phyloP scores from a whole-genome alignment of 1,284 basidiomycete species.

The Veloporphyrellus conicus region DNA sequence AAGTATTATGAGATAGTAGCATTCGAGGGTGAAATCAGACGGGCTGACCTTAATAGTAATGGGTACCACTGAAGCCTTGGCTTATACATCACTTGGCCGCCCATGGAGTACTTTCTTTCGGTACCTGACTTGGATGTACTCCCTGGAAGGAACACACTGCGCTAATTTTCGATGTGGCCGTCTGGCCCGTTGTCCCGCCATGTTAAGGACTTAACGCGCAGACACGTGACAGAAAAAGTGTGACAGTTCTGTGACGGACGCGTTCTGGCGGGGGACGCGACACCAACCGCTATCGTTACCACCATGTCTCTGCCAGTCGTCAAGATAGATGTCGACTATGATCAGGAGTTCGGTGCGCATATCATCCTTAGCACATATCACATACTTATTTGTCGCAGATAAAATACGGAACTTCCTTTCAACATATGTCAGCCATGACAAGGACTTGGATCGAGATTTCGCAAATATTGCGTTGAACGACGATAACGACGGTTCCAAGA shows the following conservation, averaged over 20 bases:
- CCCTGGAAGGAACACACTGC: too few species aligned
- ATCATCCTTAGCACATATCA: slow-evolving; percentile 32
- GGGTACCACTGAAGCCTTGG: too few species aligned
- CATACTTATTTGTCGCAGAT: slow-evolving; percentile 39
- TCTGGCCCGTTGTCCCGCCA: too few species aligned
- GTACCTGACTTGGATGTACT: too few species aligned
- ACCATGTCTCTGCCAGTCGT: slow-evolving; percentile 49
- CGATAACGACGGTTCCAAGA: slow-evolving; percentile 40
- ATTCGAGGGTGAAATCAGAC: too few species aligned
- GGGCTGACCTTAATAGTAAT: too few species aligned
- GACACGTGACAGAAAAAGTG: slow-evolving; percentile 21
- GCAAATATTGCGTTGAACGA: slow-evolving; percentile 68
- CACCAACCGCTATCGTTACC: slow-evolving; percentile 6
- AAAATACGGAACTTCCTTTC: slow-evolving; percentile 69
- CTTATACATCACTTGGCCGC: too few species aligned
- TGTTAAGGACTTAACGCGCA: too few species aligned
- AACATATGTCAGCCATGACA: slow-evolving; percentile 59
- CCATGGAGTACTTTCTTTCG: too few species aligned
- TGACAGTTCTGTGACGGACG: slow-evolving; percentile 28
- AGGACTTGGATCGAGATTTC: slow-evolving; percentile 66
- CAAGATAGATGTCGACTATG: slow-evolving; percentile 45
- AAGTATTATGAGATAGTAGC: too few species aligned
- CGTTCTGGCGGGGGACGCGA: slow-evolving; percentile 12
- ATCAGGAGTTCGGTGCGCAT: slow-evolving; percentile 45
- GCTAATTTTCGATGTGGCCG: too few species aligned